Percentiles rank a stretch among this genome's conserved stretches.
These are phyloP conservation scores for Cercospora berteroae DNA, from an alignment of 2,329 filamentous ascomycete species.

Conservation along the genomic window DNA sequence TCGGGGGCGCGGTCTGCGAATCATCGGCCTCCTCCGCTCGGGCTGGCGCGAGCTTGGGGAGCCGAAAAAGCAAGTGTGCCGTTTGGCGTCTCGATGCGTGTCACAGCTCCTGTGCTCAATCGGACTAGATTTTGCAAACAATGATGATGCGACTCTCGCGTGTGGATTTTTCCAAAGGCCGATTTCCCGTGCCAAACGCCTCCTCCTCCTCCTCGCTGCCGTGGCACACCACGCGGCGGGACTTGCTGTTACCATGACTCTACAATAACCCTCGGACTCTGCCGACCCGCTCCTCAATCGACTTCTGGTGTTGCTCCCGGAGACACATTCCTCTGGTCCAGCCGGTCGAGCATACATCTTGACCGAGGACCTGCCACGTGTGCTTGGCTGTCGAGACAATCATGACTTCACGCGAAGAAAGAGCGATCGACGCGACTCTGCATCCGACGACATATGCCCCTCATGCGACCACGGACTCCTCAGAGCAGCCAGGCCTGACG, in stretches of 20 bases:
- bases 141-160: conserved; percentile 1
- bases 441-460: background rate
- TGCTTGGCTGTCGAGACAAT: background rate
- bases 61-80: background rate
- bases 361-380: background rate
- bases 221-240: background rate
- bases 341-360: background rate
- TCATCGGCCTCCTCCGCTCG: conserved; percentile 2
- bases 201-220: background rate
- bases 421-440: background rate
- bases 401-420: conserved; percentile 7
- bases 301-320: background rate
- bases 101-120: background rate
- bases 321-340: background rate
- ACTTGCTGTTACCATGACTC: background rate
- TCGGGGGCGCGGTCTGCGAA: no score
- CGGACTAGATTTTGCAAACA: conserved; percentile 1
- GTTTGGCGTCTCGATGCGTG: background rate
- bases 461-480: background rate
- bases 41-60: background rate
- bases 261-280: background rate
- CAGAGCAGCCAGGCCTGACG: background rate
- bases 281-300: background rate
- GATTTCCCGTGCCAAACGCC: conserved; percentile 2
- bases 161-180: background rate